Evolutionary conservation across 805 yeast genomes (phyloP), one percentile per base, ranked within the genome.

Genomic region (Torulaspora indica): DNA sequence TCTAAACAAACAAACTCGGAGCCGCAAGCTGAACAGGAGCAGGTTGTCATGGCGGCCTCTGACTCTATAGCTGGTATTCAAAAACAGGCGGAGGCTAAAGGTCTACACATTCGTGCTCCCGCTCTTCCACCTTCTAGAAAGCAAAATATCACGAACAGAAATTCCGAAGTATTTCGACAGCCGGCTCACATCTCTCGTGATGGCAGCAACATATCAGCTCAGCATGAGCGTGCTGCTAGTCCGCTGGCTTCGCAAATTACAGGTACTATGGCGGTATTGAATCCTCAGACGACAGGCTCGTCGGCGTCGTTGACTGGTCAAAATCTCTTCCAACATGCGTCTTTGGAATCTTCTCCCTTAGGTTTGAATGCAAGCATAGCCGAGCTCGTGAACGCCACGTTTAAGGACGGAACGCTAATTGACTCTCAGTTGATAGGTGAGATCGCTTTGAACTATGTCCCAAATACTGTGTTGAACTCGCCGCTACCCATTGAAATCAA

Each of bases 301-400:
- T 62, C 73, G 3, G 38, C 66, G 60, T 27, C 56, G 22, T 29
- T 51, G n/a, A 38, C 35, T 12, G 47, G 51, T 1, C 64, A 58
- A 43, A 56, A 60, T 2, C 57, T 68, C 48, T 69, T 73, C 59
- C 76, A 70, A 49, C 84, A 77, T 58, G 74, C 81, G 29, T 25
- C 54, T 10, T 40, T 46, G 6, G 70, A 76, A 22, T 67, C 75
- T 10, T 46, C 57, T 13, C 60, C 63, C 35, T 75, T 79, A n/a
- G 95, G 93, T 2, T 70, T 91, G 53, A 86, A 82, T 55, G 81
- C 90, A 2, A 83, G 95, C 37, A 70, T 89, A 51, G 90, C 93
- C n/a, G 98, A 91, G 67, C 80, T 85, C 9, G 72, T 87, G 50
- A 82, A 79, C 59, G 95, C 88, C 4, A 73, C 76, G 14, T 81